Conservation (phyloP, 352 stramenopile species). For the Phytophthora sansomeana region DNA sequence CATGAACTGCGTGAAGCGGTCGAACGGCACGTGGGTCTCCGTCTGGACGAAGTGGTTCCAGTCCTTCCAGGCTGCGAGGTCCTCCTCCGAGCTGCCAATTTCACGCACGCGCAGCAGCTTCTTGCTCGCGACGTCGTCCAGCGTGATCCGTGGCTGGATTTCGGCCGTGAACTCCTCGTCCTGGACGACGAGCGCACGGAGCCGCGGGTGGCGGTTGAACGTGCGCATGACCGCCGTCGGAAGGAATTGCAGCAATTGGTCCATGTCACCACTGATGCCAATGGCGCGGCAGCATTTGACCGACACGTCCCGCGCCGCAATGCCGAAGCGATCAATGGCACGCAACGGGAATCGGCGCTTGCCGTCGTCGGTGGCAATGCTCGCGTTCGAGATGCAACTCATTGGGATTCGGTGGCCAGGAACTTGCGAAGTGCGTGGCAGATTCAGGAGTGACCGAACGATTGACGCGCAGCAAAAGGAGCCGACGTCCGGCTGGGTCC, state of each 20-base stretch:
- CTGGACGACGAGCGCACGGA: slow-evolving; percentile 51
- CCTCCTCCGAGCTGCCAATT: slow-evolving; percentile 27
- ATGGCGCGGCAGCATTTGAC: slow-evolving; percentile 49
- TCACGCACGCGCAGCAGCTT: slow-evolving; percentile 43
- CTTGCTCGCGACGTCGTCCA: slow-evolving; percentile 43
- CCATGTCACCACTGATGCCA: slow-evolving; percentile 41
- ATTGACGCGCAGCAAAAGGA: too few species aligned
- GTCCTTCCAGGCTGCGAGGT: slow-evolving; percentile 31
- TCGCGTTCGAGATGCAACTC: slow-evolving; percentile 31
- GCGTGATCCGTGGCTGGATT: slow-evolving; percentile 44
- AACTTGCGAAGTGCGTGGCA: slow-evolving; percentile 10
- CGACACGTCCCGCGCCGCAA: slow-evolving; percentile 37
- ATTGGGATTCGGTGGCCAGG: slow-evolving; percentile 12
- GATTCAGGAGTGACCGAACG: slow-evolving; percentile 20
- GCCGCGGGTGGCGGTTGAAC: slow-evolving; percentile 68
- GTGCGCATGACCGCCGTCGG: slow-evolving; percentile 59
- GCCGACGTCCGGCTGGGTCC: slow-evolving; percentile 16
- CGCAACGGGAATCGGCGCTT: slow-evolving; percentile 45
- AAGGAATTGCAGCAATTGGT: slow-evolving; percentile 49
- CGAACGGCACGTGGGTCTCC: slow-evolving; percentile 43
- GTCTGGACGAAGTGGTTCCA: slow-evolving; percentile 49
- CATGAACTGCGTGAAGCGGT: slow-evolving; percentile 58
- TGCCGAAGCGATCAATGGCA: slow-evolving; percentile 47
- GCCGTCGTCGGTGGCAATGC: not conserved
- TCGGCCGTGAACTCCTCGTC: slow-evolving; percentile 50